These are phyloP conservation scores for Conticribra weissflogii DNA, from an alignment of 108 stramenopile genomes.

Conservation along the genomic window DNA sequence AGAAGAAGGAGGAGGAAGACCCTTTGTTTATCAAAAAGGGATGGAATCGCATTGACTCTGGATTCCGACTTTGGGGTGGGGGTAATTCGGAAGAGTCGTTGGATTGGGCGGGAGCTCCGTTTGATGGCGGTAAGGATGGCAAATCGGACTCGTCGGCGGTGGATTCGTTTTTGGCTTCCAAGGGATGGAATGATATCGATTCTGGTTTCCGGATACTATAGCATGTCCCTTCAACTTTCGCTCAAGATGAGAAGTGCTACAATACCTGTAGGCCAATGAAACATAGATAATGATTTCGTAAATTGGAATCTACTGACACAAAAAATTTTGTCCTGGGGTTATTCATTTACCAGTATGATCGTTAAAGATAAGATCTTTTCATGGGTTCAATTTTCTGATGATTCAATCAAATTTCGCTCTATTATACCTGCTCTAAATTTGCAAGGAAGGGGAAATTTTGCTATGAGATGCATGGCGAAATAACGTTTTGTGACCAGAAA, in stretches of 20 bases:
- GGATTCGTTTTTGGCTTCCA: slow-evolving; percentile 65
- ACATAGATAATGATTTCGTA: no score
- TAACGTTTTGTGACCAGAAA: no score
- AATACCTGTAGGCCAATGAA: no score
- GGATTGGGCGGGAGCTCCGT: neutral
- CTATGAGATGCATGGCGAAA: no score
- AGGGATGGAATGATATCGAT: slow-evolving; percentile 85
- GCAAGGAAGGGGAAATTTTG: no score
- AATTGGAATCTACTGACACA: no score
- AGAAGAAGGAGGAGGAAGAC: slow-evolving; percentile 45
- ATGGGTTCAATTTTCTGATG: no score
- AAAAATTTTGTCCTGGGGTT: no score
- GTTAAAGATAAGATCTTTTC: no score
- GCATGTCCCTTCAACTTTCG: neutral
- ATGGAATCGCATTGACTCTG: slow-evolving; percentile 86
- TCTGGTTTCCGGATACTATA: slow-evolving; percentile 77
- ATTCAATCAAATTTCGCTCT: no score
- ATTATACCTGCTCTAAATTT: no score
- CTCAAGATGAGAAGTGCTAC: neutral
- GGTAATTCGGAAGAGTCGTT: neutral
- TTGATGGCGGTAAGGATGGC: slow-evolving; percentile 4
- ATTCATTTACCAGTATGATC: no score
- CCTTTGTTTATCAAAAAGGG: slow-evolving; percentile 72
- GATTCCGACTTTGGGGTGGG: slow-evolving; percentile 80
- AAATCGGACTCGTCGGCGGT: slow-evolving; percentile 24